Base-by-base conservation (phyloP, 139 green algal genomes). In the Microglena sp. region DNA sequence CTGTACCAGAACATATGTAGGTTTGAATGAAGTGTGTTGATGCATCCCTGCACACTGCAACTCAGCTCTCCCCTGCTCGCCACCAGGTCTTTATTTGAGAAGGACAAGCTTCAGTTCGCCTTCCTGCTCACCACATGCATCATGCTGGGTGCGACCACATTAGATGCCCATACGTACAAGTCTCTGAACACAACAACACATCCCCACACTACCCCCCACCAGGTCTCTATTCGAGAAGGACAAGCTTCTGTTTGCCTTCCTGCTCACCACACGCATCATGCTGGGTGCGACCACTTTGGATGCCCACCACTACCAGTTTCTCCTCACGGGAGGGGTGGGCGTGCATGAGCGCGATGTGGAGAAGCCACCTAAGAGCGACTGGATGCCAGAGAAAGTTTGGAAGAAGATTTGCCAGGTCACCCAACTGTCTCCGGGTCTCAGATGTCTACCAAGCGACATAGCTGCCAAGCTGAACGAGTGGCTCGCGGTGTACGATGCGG, bases 161-260 rank as follows among this genome's bases (percentile, higher is more conserved):
- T 93, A 54, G 73, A 83, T 28, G 31, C 33, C 4, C 60, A 77
- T 0, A 75, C 84, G 45, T 89, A 75, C 73, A 67, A 63, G 31
- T 91, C 91, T 75, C 72, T 93, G 36, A 73, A 90, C 66, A 91
- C 85, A 45, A n/a, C n/a, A n/a, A n/a, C n/a, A n/a, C n/a, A n/a
- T 50, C 40, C 15, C 40, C 15, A 8, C 15, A 8, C n/a, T n/a
- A n/a, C n/a, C n/a, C n/a, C 11, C 40, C 11, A 11, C 61, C n/a
- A n/a, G n/a, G n/a, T n/a, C n/a, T n/a, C n/a, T n/a, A n/a, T n/a
- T n/a, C n/a, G n/a, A n/a, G n/a, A n/a, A 62, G 59, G 18, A 67
- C 80, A 93, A 92, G 82, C 85, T 92, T 59, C 77, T 90, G 64
- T 85, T 92, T 66, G 75, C 70, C 21, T 80, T 92, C 67, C 69